Evolutionary conservation across 495 filamentous ascomycete species (phyloP), one percentile per base, ranked within the genome.

Genomic region (Lasiosphaeria miniovina): DNA sequence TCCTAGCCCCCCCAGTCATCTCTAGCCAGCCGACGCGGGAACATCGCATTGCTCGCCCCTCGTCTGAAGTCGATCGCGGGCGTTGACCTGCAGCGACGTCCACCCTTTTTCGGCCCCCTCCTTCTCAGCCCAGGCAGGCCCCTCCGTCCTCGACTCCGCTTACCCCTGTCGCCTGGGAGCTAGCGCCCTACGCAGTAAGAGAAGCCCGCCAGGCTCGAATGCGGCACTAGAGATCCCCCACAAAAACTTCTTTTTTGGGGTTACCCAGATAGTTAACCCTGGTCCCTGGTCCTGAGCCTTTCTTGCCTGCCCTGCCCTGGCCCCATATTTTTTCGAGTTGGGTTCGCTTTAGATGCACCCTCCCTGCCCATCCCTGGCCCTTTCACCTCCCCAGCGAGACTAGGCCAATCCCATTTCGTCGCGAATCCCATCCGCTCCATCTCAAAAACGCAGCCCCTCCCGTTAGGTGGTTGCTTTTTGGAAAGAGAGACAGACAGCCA

Each of bases 161-260:
- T 45, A 36, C 14, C 55, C 15, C 43, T 65, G 35, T 10, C 51
- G 24, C 35, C 51, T 53, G 6, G 58, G 38, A 45, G 41, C 41
- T 58, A 52, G 45, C 49, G 52, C 60, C 62, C 55, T 34, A 45
- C 41, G 10, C 10, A 45, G 12, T 56, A 62, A 61, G 65, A 64
- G 62, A 61, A 57, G 46, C 14, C 59, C 46, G 45, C 50, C 52
- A 38, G 48, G 51, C 54, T 43, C 14, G 32, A 53, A 55, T n/a
- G 24, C 49, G 45, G 50, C 59, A 60, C 59, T 59, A 54, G 24
- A 45, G 32, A 54, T 61, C 64, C 67, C 64, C 62, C 58, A 61
- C 60, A 66, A 62, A 58, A 60, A 46, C 55, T 61, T 55, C 62
- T 65, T 65, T 66, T 66, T 64, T 65, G 48, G 61, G 61, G 55